Evolutionary conservation across 257 asterid genomes (phyloP), one percentile per base, ranked within the genome.

Genomic region (Nicotiana knightiana): DNA sequence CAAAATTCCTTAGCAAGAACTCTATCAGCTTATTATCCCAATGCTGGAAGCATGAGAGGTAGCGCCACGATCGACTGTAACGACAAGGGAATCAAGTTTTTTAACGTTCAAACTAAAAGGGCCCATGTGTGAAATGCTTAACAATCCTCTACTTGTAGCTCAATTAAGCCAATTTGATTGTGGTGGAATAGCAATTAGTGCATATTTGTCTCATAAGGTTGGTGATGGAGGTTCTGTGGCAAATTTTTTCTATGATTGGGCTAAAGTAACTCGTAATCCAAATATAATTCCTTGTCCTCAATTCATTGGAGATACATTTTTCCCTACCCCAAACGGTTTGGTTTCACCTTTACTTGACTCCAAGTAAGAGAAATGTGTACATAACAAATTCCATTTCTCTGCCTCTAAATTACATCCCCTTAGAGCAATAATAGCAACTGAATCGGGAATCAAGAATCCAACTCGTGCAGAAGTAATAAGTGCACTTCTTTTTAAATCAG

Each of bases 181-280:
- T 3, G 84, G 79, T 9, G 80, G 86, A 17, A 67, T 64, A 16
- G 76, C 86, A 11, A 43, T 83, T 16, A 37, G 79, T 48, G 33
- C 53, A 1, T 70, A 70, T 16, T 24, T 71, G 59, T 32, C 78
- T 2, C 86, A 84, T 18, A 84, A 80, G 18, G 18, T 70, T 15
- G 59, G 67, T 33, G 83, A 84, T 62, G 83, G 67, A 6, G 16
- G 65, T 17, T 80, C 77, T 10, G 21, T 48, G 0, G 37, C 13
- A 3, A 70, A 30, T 24, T 70, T 84, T 21, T 3, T 32, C 9
- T 17, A 54, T 48, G 86, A 84, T 51, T 84, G 86, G 86, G 81
- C 77, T 15, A 70, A 70, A n/a, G 9, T 61, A 17, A 39, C 82
- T 18, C 76, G 76, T 51, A 35, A 67, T 6, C 30, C 77, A n/a